Base-by-base conservation (phyloP, 1,139 yeast genomes). In the Chernovozyma aurita region DNA sequence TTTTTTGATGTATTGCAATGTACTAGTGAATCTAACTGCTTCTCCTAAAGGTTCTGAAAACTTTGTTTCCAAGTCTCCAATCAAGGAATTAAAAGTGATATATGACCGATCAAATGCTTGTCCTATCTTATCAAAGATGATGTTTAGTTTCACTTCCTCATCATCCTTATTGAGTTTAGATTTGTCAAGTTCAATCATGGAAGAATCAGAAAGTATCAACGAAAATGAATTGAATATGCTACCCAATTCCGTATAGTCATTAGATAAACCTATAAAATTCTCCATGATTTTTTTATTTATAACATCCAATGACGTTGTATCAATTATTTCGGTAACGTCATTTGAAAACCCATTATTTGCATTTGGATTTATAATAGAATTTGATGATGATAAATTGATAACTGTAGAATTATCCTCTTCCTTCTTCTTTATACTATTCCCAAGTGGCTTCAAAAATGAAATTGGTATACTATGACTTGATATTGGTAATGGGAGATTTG, bases 31-130 rank as follows among this genome's bases (percentile, higher is more conserved):
- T 49, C 85, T 87, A 12, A 84, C 88, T 14, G 85, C 76, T 52
- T 90, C 97, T 5, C 85, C 80, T 24, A 90, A 63, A 4, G 95
- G 95, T 52, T 90, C 97, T 28, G 86, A 75, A 47, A 88, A 81
- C 37, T 79, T 77, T 8, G 86, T 76, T 43, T 85, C 80, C 32
- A 90, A 64, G 32, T 78, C 76, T 28, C 78, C 74, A n/a, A 83
- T 80, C 17, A 90, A 65, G 4, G 78, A 69, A 43, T 81, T 85
- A 28, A 87, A 70, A 12, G 85, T 72, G 30, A 82, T 67, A 40
- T 78, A 80, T 25, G 80, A 78, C 31, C 85, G 73, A 52, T 87
- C 96, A 49, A 84, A 80, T 0, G 85, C 80, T 52, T 83, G 87
- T 3, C 97, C 95, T 12, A 86, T 73, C 43, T 78, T 76, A 45